Base-by-base conservation (phyloP, 208 protist genomes). In the Trypanosoma lewisi region DNA sequence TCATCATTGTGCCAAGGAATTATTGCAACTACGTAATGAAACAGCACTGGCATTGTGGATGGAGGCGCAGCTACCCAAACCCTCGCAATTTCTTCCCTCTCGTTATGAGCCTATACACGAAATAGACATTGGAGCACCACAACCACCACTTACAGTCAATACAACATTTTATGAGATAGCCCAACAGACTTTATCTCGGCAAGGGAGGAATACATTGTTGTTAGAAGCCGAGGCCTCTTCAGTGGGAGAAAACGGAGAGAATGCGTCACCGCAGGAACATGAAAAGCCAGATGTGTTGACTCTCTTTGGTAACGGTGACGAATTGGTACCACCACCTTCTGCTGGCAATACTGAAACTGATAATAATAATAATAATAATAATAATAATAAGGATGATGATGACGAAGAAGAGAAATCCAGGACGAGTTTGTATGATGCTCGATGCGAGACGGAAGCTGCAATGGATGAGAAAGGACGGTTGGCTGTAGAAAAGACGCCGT, bases 31-130 rank as follows among this genome's bases (percentile, higher is more conserved):
- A 12, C 64, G 71, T 58, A 48, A 77, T 56, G 60, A 63, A 28
- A 67, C 71, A 2, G 48, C 63, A 30, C 71, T 77, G 3, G 45
- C 61, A 30, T 52, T 77, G 0, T 77, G 71, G 71, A 77, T 77
- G 71, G 71, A 77, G 50, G 62, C 54, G n/a, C 60, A 63, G 37
- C 59, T 77, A 4, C 71, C 71, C 16, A 66, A 60, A 55, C 55
- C 71, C 5, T 33, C 34, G 1, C 33, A 23, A 19, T 49, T 71
- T 36, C 39, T 67, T 17, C 65, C 65, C 5, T 36, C 31, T 17
- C 50, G 45, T 27, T 37, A 39, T 14, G 25, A 27, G 7, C 23
- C 30, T 12, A 57, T n/a, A 31, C 16, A 28, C 27, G 27, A 27
- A 4, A 50, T 45, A 16, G 53, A 61, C 9, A 9, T 67, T 7